Base-by-base conservation (phyloP, 805 yeast species). In the Yamadazyma insecticola region DNA sequence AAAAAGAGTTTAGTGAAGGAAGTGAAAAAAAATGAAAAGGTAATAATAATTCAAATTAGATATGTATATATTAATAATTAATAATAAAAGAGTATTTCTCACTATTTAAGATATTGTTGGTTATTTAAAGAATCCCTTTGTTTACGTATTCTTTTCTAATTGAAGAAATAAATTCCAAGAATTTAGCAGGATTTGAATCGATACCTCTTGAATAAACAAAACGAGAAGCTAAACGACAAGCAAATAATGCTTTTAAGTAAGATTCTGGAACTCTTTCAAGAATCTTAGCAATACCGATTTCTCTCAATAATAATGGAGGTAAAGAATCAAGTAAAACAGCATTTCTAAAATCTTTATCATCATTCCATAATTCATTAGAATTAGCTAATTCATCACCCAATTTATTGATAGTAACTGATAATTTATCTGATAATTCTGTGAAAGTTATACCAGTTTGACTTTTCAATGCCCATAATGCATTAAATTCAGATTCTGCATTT, bases 401-500 rank as follows among this genome's bases (percentile, higher is more conserved):
- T 45, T 81, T 78, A 59, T 87, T 89, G 55, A 89, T 89, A 19
- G 94, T 81, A 39, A 70, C 69, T 6, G 96, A 85, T 33, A 89
- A 68, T 45, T 78, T 76, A 56, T 89, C 95, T n/a, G 95, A 83
- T 41, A 88, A 70, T 38, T 71, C 78, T 20, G 79, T 68, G 52
- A 74, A 57, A 13, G 94, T 72, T 45, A 69, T 70, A 16, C 81
- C 81, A 4, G 87, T 78, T 25, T 61, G 54, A 45, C 74, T 65
- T 45, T 78, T 78, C 51, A 87, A 76, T 43, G 72, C 63, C 96
- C 97, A 88, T 50, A 90, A 69, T 40, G 86, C 82, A 48, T 81
- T 79, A 53, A 94, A 94, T 64, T 90, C 98, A 21, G 70, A 67
- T 36, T 76, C 63, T 9, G 97, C 97, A 57, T 92, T 92, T 29